phyloP scores from a whole-genome alignment of 768 basidiomycete genomes.

The Lactarius akahatsu region DNA sequence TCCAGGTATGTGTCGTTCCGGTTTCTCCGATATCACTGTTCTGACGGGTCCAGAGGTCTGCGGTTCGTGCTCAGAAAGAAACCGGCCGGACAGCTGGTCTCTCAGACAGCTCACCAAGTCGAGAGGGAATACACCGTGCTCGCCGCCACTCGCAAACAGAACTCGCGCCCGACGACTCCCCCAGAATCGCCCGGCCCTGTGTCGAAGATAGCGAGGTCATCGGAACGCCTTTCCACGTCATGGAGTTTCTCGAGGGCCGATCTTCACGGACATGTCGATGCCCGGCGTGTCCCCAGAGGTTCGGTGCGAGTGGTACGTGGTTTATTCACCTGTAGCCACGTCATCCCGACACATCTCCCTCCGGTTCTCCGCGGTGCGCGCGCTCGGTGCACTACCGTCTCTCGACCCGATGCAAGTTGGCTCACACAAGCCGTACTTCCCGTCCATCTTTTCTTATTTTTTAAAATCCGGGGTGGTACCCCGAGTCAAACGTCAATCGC shows the following conservation, averaged over 20 bases:
- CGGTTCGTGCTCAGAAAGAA: slow-evolving; percentile 91
- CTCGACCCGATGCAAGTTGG: slow-evolving; percentile 66
- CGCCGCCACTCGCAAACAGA: slow-evolving; percentile 71
- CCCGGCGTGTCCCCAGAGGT: slow-evolving; percentile 61
- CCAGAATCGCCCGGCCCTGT: slow-evolving; percentile 67
- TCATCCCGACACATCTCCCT: no score
- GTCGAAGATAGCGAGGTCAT: slow-evolving; percentile 76
- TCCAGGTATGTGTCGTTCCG: slow-evolving; percentile 52
- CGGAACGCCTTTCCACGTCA: slow-evolving; percentile 92
- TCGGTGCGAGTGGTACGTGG: slow-evolving; percentile 66
- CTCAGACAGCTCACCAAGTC: slow-evolving; percentile 90
- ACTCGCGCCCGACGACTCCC: slow-evolving; percentile 51
- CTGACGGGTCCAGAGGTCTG: slow-evolving; percentile 37
- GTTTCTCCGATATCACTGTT: slow-evolving; percentile 6
- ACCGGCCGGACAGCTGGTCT: slow-evolving; percentile 83
- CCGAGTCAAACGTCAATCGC: no score
- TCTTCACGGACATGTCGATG: slow-evolving; percentile 86
- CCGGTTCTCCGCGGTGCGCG: slow-evolving; percentile 73
- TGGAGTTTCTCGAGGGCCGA: slow-evolving; percentile 95
- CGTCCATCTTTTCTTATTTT: slow-evolving; percentile 33
- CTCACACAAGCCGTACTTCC: slow-evolving; percentile 79
- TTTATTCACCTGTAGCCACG: neutral
- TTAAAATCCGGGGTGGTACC: no score
- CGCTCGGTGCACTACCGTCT: slow-evolving; percentile 65
- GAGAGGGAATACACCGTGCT: slow-evolving; percentile 90